phyloP scores from a whole-genome alignment of 352 stramenopile species.

The Pythium grandisporangium region DNA sequence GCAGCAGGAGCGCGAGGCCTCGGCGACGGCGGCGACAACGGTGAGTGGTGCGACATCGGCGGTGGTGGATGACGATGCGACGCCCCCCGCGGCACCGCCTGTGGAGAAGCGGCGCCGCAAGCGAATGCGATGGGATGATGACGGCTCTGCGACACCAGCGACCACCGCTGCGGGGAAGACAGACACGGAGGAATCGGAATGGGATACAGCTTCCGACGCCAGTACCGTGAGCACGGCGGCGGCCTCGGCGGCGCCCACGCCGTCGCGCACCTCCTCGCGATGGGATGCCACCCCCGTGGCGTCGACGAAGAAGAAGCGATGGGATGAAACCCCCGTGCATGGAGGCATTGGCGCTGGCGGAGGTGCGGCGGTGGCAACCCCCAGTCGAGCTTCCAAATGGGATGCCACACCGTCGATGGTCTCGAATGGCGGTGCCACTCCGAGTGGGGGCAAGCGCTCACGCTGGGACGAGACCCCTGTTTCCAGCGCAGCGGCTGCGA shows the following conservation, averaged over 20 bases:
- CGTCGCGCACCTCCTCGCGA: slow-evolving; percentile 47
- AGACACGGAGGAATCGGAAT: slow-evolving; percentile 61
- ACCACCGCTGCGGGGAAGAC: slow-evolving; percentile 40
- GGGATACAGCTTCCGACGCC: slow-evolving; percentile 51
- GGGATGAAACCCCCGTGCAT: slow-evolving; percentile 74
- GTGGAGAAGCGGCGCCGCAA: slow-evolving; percentile 70
- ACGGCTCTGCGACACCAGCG: slow-evolving; percentile 22
- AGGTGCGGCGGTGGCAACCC: slow-evolving; percentile 14
- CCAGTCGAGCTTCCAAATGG: slow-evolving; percentile 77
- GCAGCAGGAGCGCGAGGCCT: slow-evolving; percentile 21
- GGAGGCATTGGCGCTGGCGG: slow-evolving; percentile 16
- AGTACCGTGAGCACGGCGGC: slow-evolving; percentile 21
- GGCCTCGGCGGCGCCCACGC: slow-evolving; percentile 30
- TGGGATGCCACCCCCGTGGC: slow-evolving; percentile 66
- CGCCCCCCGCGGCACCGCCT: too few relatives aligned
- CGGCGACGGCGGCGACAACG: slow-evolving; percentile 3
- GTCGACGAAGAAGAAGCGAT: slow-evolving; percentile 60
- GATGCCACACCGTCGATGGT: slow-evolving; percentile 85
- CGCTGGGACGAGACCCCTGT: slow-evolving; percentile 96
- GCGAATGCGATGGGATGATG: slow-evolving; percentile 83
- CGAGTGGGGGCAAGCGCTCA: slow-evolving; percentile 80
- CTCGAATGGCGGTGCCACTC: slow-evolving; percentile 33
- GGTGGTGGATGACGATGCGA: too few relatives aligned
- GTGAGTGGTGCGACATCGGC: slow-evolving; percentile 24
- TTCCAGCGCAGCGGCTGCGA: slow-evolving; percentile 32